These are phyloP conservation scores for Trichomonas gallinae DNA, from an alignment of 208 protist genomes.

Conservation along the genomic window DNA sequence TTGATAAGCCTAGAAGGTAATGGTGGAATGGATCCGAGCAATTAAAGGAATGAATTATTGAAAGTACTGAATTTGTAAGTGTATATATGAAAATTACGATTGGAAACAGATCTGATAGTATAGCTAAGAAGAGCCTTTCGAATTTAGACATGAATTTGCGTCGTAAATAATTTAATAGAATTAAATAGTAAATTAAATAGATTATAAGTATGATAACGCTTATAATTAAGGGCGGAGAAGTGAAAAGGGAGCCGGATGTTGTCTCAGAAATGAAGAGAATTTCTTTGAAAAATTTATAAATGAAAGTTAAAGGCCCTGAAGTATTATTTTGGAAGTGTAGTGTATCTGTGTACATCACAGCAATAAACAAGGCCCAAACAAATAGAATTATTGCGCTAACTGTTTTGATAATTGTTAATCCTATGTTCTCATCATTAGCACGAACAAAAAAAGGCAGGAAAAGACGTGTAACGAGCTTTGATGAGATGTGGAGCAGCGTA, in stretches of 20 bases:
- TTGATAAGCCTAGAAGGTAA: background rate
- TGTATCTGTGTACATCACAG: background rate
- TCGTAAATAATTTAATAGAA: background rate
- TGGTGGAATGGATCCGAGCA: background rate
- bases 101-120: background rate
- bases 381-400: background rate
- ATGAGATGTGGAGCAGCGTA: background rate
- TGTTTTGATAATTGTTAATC: background rate
- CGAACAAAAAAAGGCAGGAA: background rate
- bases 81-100: background rate
- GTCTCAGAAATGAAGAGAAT: background rate
- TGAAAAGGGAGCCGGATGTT: background rate
- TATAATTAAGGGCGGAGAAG: background rate
- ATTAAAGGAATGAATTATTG: background rate
- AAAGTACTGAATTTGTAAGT: background rate
- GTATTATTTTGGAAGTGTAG: background rate
- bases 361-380: background rate
- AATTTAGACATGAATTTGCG: background rate
- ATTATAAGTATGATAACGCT: background rate
- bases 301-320: background rate
- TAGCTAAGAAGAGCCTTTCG: background rate
- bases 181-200: background rate
- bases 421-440: background rate
- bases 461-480: background rate
- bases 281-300: background rate